Evolutionary conservation across 768 basidiomycete species (phyloP).

Genomic region (Suillus cothurnatus): DNA sequence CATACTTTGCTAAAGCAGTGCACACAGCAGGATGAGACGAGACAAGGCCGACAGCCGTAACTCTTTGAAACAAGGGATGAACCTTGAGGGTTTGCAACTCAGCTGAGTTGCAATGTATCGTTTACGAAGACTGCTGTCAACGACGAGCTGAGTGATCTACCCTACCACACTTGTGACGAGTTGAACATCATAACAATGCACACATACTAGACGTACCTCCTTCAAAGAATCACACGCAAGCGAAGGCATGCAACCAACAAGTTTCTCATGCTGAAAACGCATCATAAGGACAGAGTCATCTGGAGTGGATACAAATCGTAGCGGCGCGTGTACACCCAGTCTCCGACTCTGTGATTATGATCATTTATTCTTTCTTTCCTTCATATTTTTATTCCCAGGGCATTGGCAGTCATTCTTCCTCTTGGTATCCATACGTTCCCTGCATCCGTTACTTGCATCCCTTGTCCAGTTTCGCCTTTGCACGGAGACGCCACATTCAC

Average conservation of each 20-base stretch:
- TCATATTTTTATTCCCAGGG: too few species aligned
- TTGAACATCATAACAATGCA: background rate
- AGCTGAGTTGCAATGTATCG: background rate
- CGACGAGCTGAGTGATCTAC: background rate
- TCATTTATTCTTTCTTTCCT: too few species aligned
- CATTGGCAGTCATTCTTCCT: too few species aligned
- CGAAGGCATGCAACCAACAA: background rate
- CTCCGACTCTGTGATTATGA: too few species aligned
- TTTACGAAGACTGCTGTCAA: background rate
- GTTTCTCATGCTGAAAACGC: background rate
- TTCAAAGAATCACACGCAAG: background rate
- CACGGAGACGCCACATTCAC: too few species aligned
- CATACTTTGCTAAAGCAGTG: conserved; percentile 29
- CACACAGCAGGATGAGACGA: conserved; percentile 22
- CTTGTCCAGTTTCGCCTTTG: too few species aligned
- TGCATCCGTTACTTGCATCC: too few species aligned
- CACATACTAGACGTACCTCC: background rate
- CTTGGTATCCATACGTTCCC: too few species aligned
- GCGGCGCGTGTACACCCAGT: too few species aligned
- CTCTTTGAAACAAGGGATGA: background rate
- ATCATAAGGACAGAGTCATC: background rate
- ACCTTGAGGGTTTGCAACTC: background rate
- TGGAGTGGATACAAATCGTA: background rate
- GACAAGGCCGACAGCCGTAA: background rate
- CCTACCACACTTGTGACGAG: background rate